Evolutionary conservation across 257 asterid species (phyloP).

Genomic region (Craterostigma plantagineum): DNA sequence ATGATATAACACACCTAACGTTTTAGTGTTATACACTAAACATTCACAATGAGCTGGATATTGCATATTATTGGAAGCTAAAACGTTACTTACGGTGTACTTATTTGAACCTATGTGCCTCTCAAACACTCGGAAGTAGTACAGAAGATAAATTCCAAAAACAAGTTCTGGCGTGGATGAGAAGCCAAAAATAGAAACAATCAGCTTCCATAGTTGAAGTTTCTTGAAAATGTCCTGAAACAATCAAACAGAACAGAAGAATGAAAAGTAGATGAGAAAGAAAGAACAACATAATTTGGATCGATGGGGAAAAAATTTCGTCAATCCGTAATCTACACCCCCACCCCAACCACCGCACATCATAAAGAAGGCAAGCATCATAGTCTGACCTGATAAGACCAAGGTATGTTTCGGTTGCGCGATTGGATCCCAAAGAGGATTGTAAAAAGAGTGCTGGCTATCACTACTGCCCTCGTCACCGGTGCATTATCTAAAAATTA

Average conservation of each 20-base stretch:
- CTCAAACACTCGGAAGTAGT: conserved; percentile 97
- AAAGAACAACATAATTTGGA: background rate
- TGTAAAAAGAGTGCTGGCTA: conserved; percentile 76
- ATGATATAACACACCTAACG: no score
- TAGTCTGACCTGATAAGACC: conserved; percentile 58
- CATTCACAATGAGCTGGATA: no score
- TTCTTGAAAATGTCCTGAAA: conserved; percentile 86
- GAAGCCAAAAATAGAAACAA: conserved; percentile 72
- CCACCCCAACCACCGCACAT: no score
- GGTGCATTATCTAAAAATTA: conserved; percentile 62
- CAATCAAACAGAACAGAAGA: conserved; percentile 5
- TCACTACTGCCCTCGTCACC: conserved; percentile 54
- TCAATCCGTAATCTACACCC: no score
- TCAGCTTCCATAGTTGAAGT: conserved; percentile 87
- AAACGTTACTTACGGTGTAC: conserved; percentile 53
- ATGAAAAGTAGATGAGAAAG: background rate
- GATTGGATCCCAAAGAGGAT: conserved; percentile 80
- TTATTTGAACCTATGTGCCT: conserved; percentile 97
- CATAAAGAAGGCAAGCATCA: background rate
- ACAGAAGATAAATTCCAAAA: conserved; percentile 77
- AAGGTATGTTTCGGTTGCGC: conserved; percentile 47
- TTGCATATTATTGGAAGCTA: conserved; percentile 3
- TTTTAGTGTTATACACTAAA: no score
- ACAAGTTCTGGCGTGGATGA: conserved; percentile 89
- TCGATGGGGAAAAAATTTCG: no score